phyloP scores from a whole-genome alignment of 2,329 filamentous ascomycete genomes.

The Phaeosphaeria sp. region DNA sequence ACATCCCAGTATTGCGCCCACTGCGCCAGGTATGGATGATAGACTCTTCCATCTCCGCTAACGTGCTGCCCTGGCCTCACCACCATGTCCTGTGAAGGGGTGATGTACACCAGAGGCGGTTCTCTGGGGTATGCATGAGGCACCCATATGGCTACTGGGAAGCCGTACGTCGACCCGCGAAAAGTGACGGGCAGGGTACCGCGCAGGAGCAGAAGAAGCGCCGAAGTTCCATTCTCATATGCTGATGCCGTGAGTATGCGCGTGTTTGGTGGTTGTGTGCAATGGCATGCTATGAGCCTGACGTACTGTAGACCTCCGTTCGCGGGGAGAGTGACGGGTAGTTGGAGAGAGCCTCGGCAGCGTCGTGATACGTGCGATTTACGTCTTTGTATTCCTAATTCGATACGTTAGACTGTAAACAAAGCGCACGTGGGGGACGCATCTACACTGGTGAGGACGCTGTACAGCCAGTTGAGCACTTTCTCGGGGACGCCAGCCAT shows the following conservation, averaged over 20 bases:
- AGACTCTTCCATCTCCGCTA: constrained; percentile 88
- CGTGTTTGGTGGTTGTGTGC: neutral
- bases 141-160: constrained; percentile 91
- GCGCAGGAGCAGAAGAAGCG: constrained; percentile 82
- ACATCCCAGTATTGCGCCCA: constrained; percentile 94
- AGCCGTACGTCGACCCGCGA: constrained; percentile 86
- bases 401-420: neutral
- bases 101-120: constrained; percentile 86
- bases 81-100: constrained; percentile 84
- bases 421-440: too few species aligned
- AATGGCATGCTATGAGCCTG: neutral
- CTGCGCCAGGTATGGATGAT: constrained; percentile 91
- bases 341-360: constrained; percentile 79
- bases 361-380: constrained; percentile 90
- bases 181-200: constrained; percentile 93
- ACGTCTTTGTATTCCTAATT: constrained; percentile 88
- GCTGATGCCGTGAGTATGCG: constrained; percentile 60
- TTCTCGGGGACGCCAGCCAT: constrained; percentile 81
- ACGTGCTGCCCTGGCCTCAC: constrained; percentile 94
- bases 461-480: constrained; percentile 94
- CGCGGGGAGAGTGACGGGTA: constrained; percentile 81
- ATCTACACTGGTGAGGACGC: constrained; percentile 69
- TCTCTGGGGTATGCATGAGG: constrained; percentile 89
- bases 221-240: constrained; percentile 85
- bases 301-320: constrained; percentile 93